Evolutionary conservation across 2,329 filamentous ascomycete genomes (phyloP).

Genomic region (Aspergillus floridensis): DNA sequence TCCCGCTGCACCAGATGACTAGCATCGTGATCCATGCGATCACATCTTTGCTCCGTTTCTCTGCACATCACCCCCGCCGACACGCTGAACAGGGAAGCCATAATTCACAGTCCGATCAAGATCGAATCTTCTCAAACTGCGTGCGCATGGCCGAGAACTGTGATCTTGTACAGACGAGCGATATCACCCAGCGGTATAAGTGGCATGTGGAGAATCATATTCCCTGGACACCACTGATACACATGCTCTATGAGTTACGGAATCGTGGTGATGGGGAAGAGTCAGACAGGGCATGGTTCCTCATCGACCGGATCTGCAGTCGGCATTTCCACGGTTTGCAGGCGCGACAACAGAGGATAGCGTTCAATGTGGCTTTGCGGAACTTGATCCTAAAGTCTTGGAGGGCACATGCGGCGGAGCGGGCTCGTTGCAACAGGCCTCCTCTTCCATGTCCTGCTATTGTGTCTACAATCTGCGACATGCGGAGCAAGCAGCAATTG

Average conservation of each 20-base stretch:
- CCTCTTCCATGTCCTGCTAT: conserved; percentile 23
- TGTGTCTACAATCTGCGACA: conserved; percentile 9
- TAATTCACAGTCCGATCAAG: conserved; percentile 21
- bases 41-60: conserved; percentile 44
- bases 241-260: conserved; percentile 46
- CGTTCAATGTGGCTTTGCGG: conserved; percentile 25
- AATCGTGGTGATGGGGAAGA: conserved; percentile 38
- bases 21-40: conserved; percentile 45
- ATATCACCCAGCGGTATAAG: conserved; percentile 40
- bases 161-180: conserved; percentile 31
- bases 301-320: conserved; percentile 45
- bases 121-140: conserved; percentile 34
- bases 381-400: conserved; percentile 29
- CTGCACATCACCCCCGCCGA: conserved; percentile 46
- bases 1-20: conserved; percentile 48
- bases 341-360: conserved; percentile 11
- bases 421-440: conserved; percentile 14
- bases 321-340: conserved; percentile 34
- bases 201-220: conserved; percentile 51
- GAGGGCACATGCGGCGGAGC: conserved; percentile 25
- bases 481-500: background rate
- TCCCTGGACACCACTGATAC: conserved; percentile 54
- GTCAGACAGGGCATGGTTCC: conserved; percentile 43
- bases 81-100: conserved; percentile 24
- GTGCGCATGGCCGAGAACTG: conserved; percentile 32